phyloP scores from a whole-genome alignment of 257 asterid species.

The Mentha longifolia region DNA sequence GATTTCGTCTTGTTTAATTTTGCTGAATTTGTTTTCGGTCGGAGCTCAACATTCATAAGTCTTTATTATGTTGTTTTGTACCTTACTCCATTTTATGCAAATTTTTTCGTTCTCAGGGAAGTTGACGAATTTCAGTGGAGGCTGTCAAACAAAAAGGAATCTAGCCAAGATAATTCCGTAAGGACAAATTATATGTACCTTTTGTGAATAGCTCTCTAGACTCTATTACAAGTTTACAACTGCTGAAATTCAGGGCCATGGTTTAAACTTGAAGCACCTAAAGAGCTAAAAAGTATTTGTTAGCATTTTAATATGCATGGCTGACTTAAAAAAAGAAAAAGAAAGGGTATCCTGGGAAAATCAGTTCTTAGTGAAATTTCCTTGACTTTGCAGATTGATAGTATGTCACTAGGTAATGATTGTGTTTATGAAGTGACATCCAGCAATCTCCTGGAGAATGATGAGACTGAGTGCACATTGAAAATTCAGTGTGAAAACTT shows the following conservation, averaged over 20 bases:
- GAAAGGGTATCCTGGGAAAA: not conserved
- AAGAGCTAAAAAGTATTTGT: not conserved
- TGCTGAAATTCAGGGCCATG: not conserved
- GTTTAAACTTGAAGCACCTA: slow-evolving; percentile 11
- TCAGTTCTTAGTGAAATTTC: slow-evolving; percentile 22
- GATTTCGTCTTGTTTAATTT: not conserved
- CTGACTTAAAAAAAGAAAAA: not conserved
- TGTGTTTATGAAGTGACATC: slow-evolving; percentile 41
- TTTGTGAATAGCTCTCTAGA: not conserved
- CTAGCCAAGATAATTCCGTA: slow-evolving; percentile 52
- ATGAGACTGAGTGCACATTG: slow-evolving; percentile 32
- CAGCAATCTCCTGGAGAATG: slow-evolving; percentile 32
- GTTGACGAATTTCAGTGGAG: slow-evolving; percentile 50
- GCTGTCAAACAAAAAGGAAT: slow-evolving; percentile 43
- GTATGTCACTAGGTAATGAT: slow-evolving; percentile 38
- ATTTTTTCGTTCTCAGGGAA: slow-evolving; percentile 45
- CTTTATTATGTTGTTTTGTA: slow-evolving; percentile 7
- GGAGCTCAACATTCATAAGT: not conserved
- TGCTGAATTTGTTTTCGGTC: not conserved
- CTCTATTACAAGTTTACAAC: not conserved
- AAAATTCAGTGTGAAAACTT: slow-evolving; percentile 42
- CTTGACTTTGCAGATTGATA: slow-evolving; percentile 44
- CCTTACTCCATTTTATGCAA: not conserved
- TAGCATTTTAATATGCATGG: slow-evolving; percentile 11
- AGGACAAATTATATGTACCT: slow-evolving; percentile 35